Conservation (phyloP, 495 filamentous ascomycete species). For the Hypoxylon fragiforme region DNA sequence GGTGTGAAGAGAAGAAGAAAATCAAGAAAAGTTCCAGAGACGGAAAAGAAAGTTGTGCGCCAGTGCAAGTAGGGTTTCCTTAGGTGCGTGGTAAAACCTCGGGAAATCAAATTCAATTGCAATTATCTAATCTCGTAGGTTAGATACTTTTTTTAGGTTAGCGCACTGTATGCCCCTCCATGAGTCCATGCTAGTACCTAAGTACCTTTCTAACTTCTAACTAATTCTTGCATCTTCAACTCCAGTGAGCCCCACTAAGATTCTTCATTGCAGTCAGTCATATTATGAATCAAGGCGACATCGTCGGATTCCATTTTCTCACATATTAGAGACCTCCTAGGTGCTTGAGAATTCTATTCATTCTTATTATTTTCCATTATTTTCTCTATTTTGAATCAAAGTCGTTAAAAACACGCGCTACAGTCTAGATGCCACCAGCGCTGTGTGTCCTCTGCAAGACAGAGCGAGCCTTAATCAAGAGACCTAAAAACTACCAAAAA, state of each 20-base stretch:
- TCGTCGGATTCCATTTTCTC: not conserved
- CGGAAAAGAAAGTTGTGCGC: slow-evolving; percentile 3
- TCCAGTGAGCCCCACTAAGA: slow-evolving; percentile 20
- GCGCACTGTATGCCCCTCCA: slow-evolving; percentile 30
- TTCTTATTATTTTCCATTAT: not conserved
- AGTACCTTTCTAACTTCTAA: slow-evolving; percentile 1
- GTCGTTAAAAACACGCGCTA: too few species aligned
- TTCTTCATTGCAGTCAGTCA: slow-evolving; percentile 12
- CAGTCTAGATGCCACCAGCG: slow-evolving; percentile 55
- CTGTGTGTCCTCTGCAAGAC: slow-evolving; percentile 75
- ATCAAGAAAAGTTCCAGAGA: slow-evolving; percentile 21
- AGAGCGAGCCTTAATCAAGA: slow-evolving; percentile 81
- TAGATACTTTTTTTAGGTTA: too few species aligned
- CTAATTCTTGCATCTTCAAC: not conserved
- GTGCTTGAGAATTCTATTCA: not conserved
- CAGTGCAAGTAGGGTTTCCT: slow-evolving; percentile 32
- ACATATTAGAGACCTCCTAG: not conserved
- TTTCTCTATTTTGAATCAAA: not conserved
- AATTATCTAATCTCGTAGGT: not conserved
- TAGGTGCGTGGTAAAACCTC: slow-evolving; percentile 30
- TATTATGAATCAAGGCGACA: slow-evolving; percentile 8
- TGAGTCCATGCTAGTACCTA: not conserved
- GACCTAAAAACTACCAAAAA: slow-evolving; percentile 90
- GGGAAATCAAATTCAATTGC: slow-evolving; percentile 3
- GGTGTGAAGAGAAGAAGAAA: slow-evolving; percentile 30